These are phyloP conservation scores for Rhynchospora breviuscula DNA, from an alignment of 176 grass and related monocot genomes.

Conservation along the genomic window DNA sequence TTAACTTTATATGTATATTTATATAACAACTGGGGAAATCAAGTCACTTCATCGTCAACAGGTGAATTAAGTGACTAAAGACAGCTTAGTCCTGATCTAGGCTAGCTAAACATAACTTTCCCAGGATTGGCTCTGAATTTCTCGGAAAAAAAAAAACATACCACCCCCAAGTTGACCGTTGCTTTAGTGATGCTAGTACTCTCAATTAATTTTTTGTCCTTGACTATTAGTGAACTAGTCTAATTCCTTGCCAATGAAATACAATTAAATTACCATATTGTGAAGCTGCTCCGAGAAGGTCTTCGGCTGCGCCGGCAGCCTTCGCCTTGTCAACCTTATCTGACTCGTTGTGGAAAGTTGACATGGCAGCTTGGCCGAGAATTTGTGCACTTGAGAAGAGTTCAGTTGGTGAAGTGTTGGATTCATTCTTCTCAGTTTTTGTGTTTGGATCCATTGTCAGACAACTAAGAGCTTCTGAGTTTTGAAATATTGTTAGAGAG, in stretches of 20 bases:
- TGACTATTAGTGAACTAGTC: not conserved
- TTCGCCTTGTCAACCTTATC: constrained; percentile 32
- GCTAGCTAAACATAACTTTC: not conserved
- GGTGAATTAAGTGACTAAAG: too few relatives aligned
- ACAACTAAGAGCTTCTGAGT: not conserved
- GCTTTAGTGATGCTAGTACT: not conserved
- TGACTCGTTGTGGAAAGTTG: constrained; percentile 13
- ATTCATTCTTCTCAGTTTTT: constrained; percentile 20
- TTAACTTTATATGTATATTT: not conserved
- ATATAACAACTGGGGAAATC: not conserved
- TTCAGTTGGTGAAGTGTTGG: constrained; percentile 5
- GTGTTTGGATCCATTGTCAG: constrained; percentile 8
- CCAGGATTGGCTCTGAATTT: not conserved
- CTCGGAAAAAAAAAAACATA: not conserved
- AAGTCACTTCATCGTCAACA: not conserved
- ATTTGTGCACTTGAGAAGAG: constrained; percentile 28
- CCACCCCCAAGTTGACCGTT: not conserved
- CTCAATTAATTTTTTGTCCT: not conserved
- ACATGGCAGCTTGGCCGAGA: constrained; percentile 28
- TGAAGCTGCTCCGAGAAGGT: constrained; percentile 30
- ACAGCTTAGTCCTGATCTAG: too few relatives aligned
- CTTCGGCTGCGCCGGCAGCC: constrained; percentile 19
- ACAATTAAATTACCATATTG: constrained; percentile 25
- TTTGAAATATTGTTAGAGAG: not conserved
- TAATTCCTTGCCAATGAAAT: not conserved